Percentiles rank a stretch among this genome's conserved stretches.
phyloP scores from a whole-genome alignment of 106 monocot genomes.

The Acorus calamus region DNA sequence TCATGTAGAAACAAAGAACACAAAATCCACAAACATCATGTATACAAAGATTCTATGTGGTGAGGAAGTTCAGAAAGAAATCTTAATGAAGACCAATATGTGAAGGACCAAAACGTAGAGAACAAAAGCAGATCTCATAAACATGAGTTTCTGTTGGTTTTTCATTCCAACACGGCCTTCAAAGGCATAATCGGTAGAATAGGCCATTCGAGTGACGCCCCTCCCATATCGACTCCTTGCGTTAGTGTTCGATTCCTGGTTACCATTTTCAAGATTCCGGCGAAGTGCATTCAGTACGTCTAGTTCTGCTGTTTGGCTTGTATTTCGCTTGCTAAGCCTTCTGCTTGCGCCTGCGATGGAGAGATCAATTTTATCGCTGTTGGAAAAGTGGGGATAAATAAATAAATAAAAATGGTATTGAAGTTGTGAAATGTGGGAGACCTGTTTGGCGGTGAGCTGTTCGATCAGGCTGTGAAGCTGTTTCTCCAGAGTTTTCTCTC shows the following conservation, averaged over 20 bases:
- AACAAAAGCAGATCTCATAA: constrained; percentile 54
- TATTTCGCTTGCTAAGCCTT: constrained; percentile 39
- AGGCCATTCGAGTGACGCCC: constrained; percentile 8
- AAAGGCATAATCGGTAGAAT: constrained; percentile 1
- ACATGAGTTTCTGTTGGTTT: constrained; percentile 34
- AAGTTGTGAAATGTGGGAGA: constrained; percentile 7
- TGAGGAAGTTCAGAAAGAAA: constrained; percentile 34
- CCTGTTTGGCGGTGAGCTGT: constrained; percentile 77
- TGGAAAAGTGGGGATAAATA: neutral
- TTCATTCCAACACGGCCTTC: constrained; percentile 21
- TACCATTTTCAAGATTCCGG: constrained; percentile 20
- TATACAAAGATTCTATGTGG: too few relatives aligned
- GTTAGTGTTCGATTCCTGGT: constrained; percentile 3
- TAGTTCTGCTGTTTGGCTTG: constrained; percentile 45
- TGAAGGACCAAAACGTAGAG: constrained; percentile 64
- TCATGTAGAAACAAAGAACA: too few relatives aligned
- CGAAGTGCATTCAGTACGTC: constrained; percentile 29
- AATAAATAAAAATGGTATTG: neutral
- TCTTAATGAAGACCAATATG: constrained; percentile 70
- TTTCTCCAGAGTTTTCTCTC: constrained; percentile 67
- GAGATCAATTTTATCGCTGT: neutral
- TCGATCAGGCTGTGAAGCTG: constrained; percentile 72
- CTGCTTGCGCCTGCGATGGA: constrained; percentile 56
- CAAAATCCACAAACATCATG: too few relatives aligned
- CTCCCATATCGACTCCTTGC: constrained; percentile 35